These are phyloP conservation scores for Candida adriatica DNA, from an alignment of 805 yeast genomes.

Conservation along the genomic window DNA sequence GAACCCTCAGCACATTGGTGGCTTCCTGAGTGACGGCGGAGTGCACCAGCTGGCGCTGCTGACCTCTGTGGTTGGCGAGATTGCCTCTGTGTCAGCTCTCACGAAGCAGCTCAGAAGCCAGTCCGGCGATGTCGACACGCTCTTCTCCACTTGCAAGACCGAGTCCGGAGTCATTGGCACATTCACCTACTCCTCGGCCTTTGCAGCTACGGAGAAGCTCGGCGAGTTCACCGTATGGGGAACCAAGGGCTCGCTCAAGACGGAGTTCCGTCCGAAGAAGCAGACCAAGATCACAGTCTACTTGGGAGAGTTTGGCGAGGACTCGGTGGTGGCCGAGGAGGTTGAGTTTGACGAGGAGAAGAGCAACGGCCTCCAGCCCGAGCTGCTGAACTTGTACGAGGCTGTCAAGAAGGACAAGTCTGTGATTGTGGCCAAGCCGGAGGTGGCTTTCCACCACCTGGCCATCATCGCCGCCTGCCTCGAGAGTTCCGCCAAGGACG, in stretches of 20 bases:
- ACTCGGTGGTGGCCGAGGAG: constrained; percentile 16
- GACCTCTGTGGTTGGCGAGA: constrained; percentile 74
- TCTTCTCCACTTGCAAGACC: constrained; percentile 70
- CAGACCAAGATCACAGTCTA: constrained; percentile 27
- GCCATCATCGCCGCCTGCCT: constrained; percentile 85
- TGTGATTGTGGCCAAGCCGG: constrained; percentile 55
- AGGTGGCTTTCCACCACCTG: constrained; percentile 82
- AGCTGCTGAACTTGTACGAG: constrained; percentile 46
- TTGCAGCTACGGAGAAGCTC: constrained; percentile 74
- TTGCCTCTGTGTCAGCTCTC: constrained; percentile 63
- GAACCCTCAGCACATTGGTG: constrained; percentile 89
- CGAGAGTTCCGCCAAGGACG: constrained; percentile 53
- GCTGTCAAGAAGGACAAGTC: constrained; percentile 67
- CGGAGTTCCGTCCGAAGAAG: constrained; percentile 49
- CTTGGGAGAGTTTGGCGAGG: constrained; percentile 24
- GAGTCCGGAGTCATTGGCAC: constrained; percentile 63
- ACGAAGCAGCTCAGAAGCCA: constrained; percentile 70
- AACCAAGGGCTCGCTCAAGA: constrained; percentile 63
- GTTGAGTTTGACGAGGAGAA: constrained; percentile 29
- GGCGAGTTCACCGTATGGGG: constrained; percentile 70
- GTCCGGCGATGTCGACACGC: constrained; percentile 78
- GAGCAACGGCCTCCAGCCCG: constrained; percentile 52
- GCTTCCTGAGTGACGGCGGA: constrained; percentile 90
- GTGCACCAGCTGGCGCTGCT: constrained; percentile 89
- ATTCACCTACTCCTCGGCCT: constrained; percentile 27